phyloP scores from a whole-genome alignment of 164 flowering plant species.

The Cinnamomum micranthum region DNA sequence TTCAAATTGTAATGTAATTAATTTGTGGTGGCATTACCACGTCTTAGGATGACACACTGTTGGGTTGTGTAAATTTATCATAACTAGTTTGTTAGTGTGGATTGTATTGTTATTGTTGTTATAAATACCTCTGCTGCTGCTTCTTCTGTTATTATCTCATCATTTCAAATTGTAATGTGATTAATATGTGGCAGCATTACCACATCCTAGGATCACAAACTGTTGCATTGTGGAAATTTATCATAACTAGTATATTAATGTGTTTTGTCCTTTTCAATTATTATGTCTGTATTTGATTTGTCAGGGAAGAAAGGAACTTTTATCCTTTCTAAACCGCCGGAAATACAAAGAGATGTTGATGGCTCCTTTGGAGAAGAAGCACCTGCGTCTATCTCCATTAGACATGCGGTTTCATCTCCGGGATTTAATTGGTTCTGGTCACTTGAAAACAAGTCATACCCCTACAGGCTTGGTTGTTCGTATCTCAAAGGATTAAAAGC shows the following conservation, averaged over 20 bases:
- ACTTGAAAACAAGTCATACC: conserved; percentile 58
- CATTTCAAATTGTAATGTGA: not conserved
- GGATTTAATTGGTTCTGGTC: conserved; percentile 89
- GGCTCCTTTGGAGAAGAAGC: conserved; percentile 76
- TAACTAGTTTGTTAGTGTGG: not conserved
- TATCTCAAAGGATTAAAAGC: conserved; percentile 53
- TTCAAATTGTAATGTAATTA: not conserved
- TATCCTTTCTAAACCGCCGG: conserved; percentile 68
- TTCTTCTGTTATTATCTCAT: too few species aligned
- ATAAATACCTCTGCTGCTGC: not conserved
- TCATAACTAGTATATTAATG: not conserved
- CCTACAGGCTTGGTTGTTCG: conserved; percentile 75
- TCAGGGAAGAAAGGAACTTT: conserved; percentile 89
- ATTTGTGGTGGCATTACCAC: not conserved
- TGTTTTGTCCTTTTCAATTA: not conserved
- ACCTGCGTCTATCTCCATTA: conserved; percentile 66
- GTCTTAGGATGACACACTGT: too few species aligned
- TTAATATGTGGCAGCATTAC: not conserved
- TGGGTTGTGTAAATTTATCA: too few species aligned
- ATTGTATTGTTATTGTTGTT: not conserved
- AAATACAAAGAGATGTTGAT: conserved; percentile 89
- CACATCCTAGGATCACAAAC: too few species aligned
- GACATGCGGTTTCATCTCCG: conserved; percentile 95
- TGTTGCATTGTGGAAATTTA: too few species aligned
- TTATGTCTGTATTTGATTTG: not conserved